Evolutionary conservation across 2,329 filamentous ascomycete genomes (phyloP), one percentile per base, ranked within the genome.

Genomic region (Aureobasidium sp.): DNA sequence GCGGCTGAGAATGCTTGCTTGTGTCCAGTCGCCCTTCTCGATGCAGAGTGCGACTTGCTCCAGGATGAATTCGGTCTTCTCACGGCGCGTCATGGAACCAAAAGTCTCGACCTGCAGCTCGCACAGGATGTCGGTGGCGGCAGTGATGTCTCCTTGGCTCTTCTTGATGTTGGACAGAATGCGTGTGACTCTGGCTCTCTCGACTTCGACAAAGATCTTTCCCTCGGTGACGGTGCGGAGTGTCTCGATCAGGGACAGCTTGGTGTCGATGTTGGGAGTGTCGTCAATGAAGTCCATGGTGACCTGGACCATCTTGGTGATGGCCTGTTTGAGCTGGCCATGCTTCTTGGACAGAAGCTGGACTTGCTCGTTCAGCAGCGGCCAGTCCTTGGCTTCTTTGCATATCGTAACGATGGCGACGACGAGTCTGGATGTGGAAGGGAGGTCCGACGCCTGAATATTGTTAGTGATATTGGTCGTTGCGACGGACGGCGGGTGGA

Each of bases 191-290:
- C 94, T 89, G 67, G 94, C 94, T 68, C 94, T 87, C 82, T 99
- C 94, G 59, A 99, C 94, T 80, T 99, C 94, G 70, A 99, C 93
- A 71, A 99, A 99, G 75, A 99, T 99, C 88, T 99, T 99, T 78
- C 94, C 94, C 78, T 99, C 94, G 9, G 94, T 99, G 53, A 99
- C 93, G 45, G 93, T 97, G 69, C 94, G 86, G 71, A 99, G 77
- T 1, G 93, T 95, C 78, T 99, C 93, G 71, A 99, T 99, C 64
- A 96, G 86, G 25, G 90, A 88, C 62, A 99, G 81, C 80, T 97
- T 99, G 39, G 86, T 91, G 69, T 97, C 91, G 64, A 90, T 72
- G 71, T 85, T 88, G 37, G 94, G 91, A 25, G 91, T 91, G 51
- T 89, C 85, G 72, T 96, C 89, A 71, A 99, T 79, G 76, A 97